These are phyloP conservation scores for Aureobasidium sp. DNA, from an alignment of 2,329 filamentous ascomycete genomes.

Conservation along the genomic window DNA sequence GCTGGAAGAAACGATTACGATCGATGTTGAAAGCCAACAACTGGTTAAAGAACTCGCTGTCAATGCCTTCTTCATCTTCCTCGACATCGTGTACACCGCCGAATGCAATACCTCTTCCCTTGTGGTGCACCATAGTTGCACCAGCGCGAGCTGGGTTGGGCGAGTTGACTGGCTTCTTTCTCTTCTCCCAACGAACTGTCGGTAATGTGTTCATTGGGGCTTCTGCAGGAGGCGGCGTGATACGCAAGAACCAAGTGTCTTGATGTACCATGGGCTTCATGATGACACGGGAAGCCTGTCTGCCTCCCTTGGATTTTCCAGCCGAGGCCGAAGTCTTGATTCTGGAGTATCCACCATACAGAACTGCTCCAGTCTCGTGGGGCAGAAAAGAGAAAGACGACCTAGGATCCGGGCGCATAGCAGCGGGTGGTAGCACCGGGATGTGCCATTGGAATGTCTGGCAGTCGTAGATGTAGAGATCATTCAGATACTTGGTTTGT, in stretches of 20 bases:
- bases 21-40: constrained; percentile 93
- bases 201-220: constrained; percentile 60
- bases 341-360: constrained; percentile 90
- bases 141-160: constrained; percentile 80
- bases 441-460: constrained; percentile 77
- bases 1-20: constrained; percentile 86
- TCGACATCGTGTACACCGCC: constrained; percentile 69
- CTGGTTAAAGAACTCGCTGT: constrained; percentile 93
- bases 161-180: constrained; percentile 85
- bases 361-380: constrained; percentile 79
- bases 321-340: constrained; percentile 62
- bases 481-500: constrained; percentile 86
- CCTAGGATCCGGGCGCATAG: constrained; percentile 80
- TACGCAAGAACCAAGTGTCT: constrained; percentile 87
- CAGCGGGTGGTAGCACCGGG: constrained; percentile 66
- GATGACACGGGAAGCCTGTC: constrained; percentile 60
- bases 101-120: constrained; percentile 85
- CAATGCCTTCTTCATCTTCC: constrained; percentile 65
- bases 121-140: constrained; percentile 89
- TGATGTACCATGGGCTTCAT: constrained; percentile 86
- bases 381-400: constrained; percentile 90
- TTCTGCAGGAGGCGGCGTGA: constrained; percentile 65
- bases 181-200: constrained; percentile 78
- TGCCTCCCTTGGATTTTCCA: constrained; percentile 56
- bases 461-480: constrained; percentile 95